Conservation (phyloP, 768 basidiomycete genomes). For the Asterophora lycoperdoides region DNA sequence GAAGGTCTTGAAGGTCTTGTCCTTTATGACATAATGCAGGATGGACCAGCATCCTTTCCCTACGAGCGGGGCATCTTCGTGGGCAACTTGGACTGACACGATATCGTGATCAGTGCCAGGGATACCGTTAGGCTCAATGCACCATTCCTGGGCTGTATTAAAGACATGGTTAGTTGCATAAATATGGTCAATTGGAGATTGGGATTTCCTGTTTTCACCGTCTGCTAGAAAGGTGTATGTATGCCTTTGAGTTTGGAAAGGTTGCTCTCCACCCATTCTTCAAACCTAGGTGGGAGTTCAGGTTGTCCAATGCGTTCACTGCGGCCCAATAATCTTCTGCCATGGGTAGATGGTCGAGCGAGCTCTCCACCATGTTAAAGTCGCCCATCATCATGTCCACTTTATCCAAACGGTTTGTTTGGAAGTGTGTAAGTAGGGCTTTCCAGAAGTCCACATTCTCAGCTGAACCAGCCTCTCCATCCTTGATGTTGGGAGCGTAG, state of each 20-base stretch:
- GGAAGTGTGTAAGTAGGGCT: background rate
- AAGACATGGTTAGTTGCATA: background rate
- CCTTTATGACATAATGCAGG: slow-evolving; percentile 17
- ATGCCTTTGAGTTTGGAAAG: slow-evolving; percentile 13
- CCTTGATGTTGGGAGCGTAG: background rate
- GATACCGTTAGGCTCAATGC: background rate
- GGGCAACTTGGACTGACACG: background rate
- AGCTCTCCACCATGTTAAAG: slow-evolving; percentile 38
- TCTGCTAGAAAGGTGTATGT: slow-evolving; percentile 28
- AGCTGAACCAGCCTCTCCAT: background rate
- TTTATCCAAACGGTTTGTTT: background rate
- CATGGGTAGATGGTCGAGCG: slow-evolving; percentile 30
- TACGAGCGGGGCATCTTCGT: slow-evolving; percentile 17
- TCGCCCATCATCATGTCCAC: slow-evolving; percentile 37
- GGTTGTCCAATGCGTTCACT: slow-evolving; percentile 12
- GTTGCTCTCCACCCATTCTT: slow-evolving; percentile 31
- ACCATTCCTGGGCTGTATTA: background rate
- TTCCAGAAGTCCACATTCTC: slow-evolving; percentile 3
- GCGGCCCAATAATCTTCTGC: slow-evolving; percentile 14
- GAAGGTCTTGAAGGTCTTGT: too few relatives aligned
- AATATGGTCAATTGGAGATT: background rate
- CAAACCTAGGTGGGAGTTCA: slow-evolving; percentile 18
- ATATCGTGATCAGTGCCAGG: background rate
- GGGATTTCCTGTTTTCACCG: too few relatives aligned
- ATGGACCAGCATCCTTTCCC: slow-evolving; percentile 31